Evolutionary conservation across 2,329 filamentous ascomycete species (phyloP).

Genomic region (Mycosphaerelloides madeirae): DNA sequence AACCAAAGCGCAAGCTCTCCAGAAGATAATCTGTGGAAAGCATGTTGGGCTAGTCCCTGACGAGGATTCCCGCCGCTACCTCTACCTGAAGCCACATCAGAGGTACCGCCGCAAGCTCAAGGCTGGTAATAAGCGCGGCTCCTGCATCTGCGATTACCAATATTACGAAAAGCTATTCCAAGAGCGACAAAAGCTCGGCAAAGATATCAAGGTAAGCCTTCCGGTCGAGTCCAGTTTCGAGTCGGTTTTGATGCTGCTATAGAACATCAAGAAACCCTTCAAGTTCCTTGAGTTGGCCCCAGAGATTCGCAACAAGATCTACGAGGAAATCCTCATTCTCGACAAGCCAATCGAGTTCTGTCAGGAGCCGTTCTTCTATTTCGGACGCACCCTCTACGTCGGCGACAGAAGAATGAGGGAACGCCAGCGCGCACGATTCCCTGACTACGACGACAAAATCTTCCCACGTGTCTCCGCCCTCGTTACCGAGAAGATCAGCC

Average conservation of each 20-base stretch:
- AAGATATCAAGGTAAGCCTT: not conserved
- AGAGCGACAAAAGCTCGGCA: not conserved
- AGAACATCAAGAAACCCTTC: constrained; percentile 3
- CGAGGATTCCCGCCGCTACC: too few relatives aligned
- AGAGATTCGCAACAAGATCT: constrained; percentile 7
- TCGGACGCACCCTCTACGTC: not conserved
- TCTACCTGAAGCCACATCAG: not conserved
- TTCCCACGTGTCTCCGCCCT: too few relatives aligned
- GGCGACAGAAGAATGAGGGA: not conserved
- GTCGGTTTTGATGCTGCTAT: not conserved
- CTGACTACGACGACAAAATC: too few relatives aligned
- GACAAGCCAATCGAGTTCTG: constrained; percentile 5
- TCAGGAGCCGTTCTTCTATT: constrained; percentile 1
- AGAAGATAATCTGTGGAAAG: not conserved
- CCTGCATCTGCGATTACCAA: constrained; percentile 3
- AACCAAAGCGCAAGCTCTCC: not conserved
- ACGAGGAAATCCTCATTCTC: constrained; percentile 1
- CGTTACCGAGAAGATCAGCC: too few relatives aligned
- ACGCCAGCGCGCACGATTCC: not conserved
- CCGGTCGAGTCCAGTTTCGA: not conserved
- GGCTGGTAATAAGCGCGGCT: constrained; percentile 2
- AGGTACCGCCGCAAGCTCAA: not conserved
- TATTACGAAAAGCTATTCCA: not conserved
- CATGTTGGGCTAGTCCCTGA: not conserved
- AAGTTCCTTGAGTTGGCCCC: constrained; percentile 2